Base-by-base conservation (phyloP, 1,284 basidiomycete species). In the Boletus semigastroideus region DNA sequence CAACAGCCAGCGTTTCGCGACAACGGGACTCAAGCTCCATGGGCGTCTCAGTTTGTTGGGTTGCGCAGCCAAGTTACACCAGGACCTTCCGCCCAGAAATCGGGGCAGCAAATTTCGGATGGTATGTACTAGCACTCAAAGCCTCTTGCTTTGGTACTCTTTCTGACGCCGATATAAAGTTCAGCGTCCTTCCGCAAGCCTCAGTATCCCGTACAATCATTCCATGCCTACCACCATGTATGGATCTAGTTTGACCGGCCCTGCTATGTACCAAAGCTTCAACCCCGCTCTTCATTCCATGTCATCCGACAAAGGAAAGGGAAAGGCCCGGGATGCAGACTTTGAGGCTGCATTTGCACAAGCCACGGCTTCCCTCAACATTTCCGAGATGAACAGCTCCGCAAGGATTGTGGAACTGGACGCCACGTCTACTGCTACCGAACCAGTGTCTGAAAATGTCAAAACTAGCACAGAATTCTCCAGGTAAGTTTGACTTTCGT, bases 261-360 rank as follows among this genome's bases (percentile, higher is more conserved):
- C 70, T 62, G 65, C 73, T 42, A 67, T 68, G 57, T 62, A 65
- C 42, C 69, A 70, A 48, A 55, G 47, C 34, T 59, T 62, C 51
- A 64, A 62, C 42, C 52, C 61, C 36, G 33, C 50, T 20, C 48
- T 50, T 49, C 53, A 53, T 10, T 19, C 51, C 17, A 33, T 48
- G 34, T 46, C 70, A 31, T 57, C 67, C 53, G 68, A 70, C 49
- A 84, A 80, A 69, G 88, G 82, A 49, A 92, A 87, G 70, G 87
- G 84, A 17, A 92, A 86, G 66, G 80, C 76, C 54, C 82, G 77
- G 58, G 87, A 87, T 59, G 84, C 79, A 7, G 90, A 90, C 68
- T 92, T 89, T 61, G 88, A 89, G 59, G 82, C 82, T 27, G 90
- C 87, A 2, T 88, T 92, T 68, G 83, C 81, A 16, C 77, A 86